Conservation (phyloP, 2,329 filamentous ascomycete genomes). For the Elsinoe perseae region DNA sequence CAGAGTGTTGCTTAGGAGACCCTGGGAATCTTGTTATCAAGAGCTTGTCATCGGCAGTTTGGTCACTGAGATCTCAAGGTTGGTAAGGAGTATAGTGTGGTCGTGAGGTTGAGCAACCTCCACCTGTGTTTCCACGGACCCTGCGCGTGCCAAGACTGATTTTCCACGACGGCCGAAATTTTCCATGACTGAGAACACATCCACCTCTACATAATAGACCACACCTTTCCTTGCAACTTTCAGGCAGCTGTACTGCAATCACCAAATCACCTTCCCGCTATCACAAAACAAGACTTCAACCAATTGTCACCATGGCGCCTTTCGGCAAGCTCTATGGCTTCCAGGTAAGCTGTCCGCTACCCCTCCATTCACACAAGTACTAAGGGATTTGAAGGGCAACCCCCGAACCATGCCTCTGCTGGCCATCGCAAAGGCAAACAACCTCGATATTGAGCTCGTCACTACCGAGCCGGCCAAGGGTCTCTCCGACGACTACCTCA, state of each 20-base stretch:
- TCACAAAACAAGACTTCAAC: slow-evolving; percentile 15
- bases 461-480: slow-evolving; percentile 58
- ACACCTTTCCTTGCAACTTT: slow-evolving; percentile 12
- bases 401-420: slow-evolving; percentile 80
- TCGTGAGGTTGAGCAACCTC: slow-evolving; percentile 28
- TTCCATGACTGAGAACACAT: slow-evolving; percentile 19
- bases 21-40: too few species aligned
- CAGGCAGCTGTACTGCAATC: slow-evolving; percentile 12
- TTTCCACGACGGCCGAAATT: slow-evolving; percentile 33
- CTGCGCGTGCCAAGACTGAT: slow-evolving; percentile 18
- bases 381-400: slow-evolving; percentile 58
- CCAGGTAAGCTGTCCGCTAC: slow-evolving; percentile 50
- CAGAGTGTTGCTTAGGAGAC: too few species aligned
- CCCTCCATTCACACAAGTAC: slow-evolving; percentile 3
- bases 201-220: neutral
- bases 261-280: slow-evolving; percentile 11
- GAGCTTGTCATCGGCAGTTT: slow-evolving; percentile 34
- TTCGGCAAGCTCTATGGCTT: slow-evolving; percentile 97
- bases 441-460: slow-evolving; percentile 81
- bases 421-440: slow-evolving; percentile 95
- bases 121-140: neutral
- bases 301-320: slow-evolving; percentile 42
- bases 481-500: slow-evolving; percentile 67
- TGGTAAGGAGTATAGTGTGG: slow-evolving; percentile 35
- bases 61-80: slow-evolving; percentile 23